phyloP scores from a whole-genome alignment of 805 yeast genomes.

The Ogataea nitratoaversa region DNA sequence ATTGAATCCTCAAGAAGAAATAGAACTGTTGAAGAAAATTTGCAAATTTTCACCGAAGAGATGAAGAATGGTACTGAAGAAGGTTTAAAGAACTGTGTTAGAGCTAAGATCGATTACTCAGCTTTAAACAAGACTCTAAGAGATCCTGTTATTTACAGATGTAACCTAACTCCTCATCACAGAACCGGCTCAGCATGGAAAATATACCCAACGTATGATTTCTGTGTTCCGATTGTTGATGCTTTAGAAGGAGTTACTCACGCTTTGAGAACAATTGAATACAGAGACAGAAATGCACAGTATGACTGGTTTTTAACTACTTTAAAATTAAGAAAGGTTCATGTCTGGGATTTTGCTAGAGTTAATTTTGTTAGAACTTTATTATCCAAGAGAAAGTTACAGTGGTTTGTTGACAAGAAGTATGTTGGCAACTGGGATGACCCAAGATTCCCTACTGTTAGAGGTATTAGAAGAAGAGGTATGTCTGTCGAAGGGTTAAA shows the following conservation, averaged over 20 bases:
- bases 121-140: conserved; percentile 92
- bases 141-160: conserved; percentile 97
- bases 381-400: conserved; percentile 94
- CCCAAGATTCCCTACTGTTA: conserved; percentile 98
- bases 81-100: conserved; percentile 87
- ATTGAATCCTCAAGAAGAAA: conserved; percentile 89
- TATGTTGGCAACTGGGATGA: conserved; percentile 96
- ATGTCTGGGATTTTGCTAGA: conserved; percentile 97
- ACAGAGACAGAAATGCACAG: conserved; percentile 98
- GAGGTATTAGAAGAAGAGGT: conserved; percentile 99
- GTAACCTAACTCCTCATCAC: conserved; percentile 96
- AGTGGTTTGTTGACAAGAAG: conserved; percentile 95
- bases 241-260: conserved; percentile 96
- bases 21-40: conserved; percentile 87
- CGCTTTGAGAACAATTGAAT: conserved; percentile 95
- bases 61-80: conserved; percentile 93
- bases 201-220: conserved; percentile 96
- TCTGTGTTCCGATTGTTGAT: conserved; percentile 97
- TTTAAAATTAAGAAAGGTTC: conserved; percentile 81
- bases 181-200: conserved; percentile 93
- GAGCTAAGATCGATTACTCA: conserved; percentile 94
- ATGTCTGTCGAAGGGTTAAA: conserved; percentile 98
- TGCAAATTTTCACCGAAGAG: conserved; percentile 78
- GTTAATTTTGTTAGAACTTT: conserved; percentile 95
- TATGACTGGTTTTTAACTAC: conserved; percentile 93